phyloP scores from a whole-genome alignment of 31 red algal genomes.

The Odonthalia washingtoniensis region DNA sequence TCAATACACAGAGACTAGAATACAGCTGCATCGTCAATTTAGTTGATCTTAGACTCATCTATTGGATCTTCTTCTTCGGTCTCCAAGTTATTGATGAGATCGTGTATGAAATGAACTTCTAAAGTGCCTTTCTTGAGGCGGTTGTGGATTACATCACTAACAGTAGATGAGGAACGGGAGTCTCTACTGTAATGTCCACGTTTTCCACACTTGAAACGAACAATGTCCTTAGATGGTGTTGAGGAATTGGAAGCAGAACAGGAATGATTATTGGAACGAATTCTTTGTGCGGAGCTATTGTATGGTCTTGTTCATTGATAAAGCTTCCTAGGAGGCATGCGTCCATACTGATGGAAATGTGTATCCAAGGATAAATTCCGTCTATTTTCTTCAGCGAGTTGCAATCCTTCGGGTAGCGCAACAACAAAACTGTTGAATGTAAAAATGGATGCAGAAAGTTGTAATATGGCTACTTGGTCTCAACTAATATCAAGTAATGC shows the following conservation, averaged over 20 bases:
- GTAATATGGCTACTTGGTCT: too few relatives aligned
- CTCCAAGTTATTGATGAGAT: background rate
- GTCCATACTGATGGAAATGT: too few relatives aligned
- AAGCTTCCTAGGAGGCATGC: too few relatives aligned
- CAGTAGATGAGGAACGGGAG: background rate
- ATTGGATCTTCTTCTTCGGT: background rate
- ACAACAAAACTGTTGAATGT: too few relatives aligned
- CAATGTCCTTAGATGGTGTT: too few relatives aligned
- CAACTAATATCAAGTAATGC: background rate
- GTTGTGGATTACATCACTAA: background rate
- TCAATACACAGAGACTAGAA: background rate
- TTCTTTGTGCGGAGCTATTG: background rate
- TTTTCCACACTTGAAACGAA: background rate
- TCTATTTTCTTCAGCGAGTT: background rate
- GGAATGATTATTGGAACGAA: background rate
- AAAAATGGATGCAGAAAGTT: background rate
- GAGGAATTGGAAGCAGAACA: background rate
- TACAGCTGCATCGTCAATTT: background rate
- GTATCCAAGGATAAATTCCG: background rate
- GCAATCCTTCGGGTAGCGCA: constrained; percentile 16
- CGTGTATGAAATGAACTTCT: background rate
- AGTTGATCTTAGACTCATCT: background rate
- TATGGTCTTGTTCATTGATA: too few relatives aligned
- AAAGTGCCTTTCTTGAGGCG: background rate
- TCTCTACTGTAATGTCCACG: background rate